Evolutionary conservation across 129 eudicot genomes (phyloP), one percentile per base, ranked within the genome.

Genomic region (Oenanthe sinensis): DNA sequence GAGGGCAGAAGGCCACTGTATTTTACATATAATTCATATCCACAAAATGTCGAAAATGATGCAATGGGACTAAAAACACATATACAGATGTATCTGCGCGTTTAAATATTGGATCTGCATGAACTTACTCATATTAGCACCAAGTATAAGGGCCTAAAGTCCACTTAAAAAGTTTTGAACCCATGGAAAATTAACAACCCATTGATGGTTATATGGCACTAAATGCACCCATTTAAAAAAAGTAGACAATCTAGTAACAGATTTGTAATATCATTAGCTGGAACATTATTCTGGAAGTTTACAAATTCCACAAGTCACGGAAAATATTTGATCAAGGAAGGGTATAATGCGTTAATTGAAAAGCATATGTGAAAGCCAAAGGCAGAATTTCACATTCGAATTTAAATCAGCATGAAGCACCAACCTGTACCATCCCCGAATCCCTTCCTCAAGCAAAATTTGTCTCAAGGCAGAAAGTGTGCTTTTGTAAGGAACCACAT

Each of bases 1-100:
- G 99, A 95, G 28, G 99, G 99, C 79, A 95, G 83, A 83, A 95
- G 97, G 82, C 99, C 99, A 86, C 99, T 95, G 89, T 63, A 72
- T 12, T 71, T 80, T 11, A 7, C n/a, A 81, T 39, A 52, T 17
- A 52, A 52, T 19, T 7, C 24, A 52, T 52, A 4, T 19, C 24
- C 9, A 17, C 3, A 26, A 52, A 9, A 67, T 67, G 19, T 71
- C 58, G 12, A 40, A 70, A 79, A 7, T 15, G 28, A 12, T 49
- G 68, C 30, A 19, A 77, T 77, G 75, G 52, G 11, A 42, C 37
- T 14, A 20, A 20, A 39, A 20, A 40, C 14, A 19, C 6, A 44
- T 37, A 6, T 36, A 36, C 74, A 70, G 4, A 17, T 60, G 14
- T 60, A n/a, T 26, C 30, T 60, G 30, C 36, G 8, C 69, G 9